Evolutionary conservation across 2,329 filamentous ascomycete genomes (phyloP), one percentile per base, ranked within the genome.

Genomic region (Decorospora gaudefroyi): DNA sequence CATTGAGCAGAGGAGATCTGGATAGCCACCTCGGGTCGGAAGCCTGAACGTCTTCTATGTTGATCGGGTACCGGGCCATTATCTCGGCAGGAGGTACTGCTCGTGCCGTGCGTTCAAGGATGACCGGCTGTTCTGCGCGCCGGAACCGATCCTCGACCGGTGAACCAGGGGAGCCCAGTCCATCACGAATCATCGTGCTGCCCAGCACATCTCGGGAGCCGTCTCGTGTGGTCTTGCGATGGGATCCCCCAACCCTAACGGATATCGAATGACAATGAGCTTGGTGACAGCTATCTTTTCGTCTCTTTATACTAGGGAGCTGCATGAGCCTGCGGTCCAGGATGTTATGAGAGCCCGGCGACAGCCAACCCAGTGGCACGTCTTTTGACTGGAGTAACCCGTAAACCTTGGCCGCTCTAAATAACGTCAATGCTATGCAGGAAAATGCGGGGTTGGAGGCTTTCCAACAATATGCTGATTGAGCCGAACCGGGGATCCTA

Each of bases 401-500:
- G 46, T 53, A 49, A 51, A 53, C 55, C 61, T 60, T 61, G 54
- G 57, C 49, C 56, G 43, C 41, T 46, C 52, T 61, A 40, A 56
- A 59, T 51, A 56, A 59, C 41, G 48, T 54, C 56, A 45, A 60
- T 55, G 57, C 50, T 51, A 50, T 61, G 62, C 57, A 61, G 51
- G 43, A 53, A 58, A 63, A 66, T 68, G 66, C 66, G 65, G 66
- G 66, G 66, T 69, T 61, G 51, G 51, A 46, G 30, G 47, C 40
- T 57, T 59, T 57, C 48, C 51, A 43, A 32, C 31, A 42, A 48
- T 47, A 49, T 51, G 55, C 38, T 53, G n/a, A n/a, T n/a, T n/a
- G 38, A 49, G 35, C 45, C 42, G 36, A 52, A 38, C 51, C 37
- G 36, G 41, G 26, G 28, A 55, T 49, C 28, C 27, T 34, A 32